Evolutionary conservation across 768 basidiomycete genomes (phyloP).

Genomic region (Botryobasidium botryosum): DNA sequence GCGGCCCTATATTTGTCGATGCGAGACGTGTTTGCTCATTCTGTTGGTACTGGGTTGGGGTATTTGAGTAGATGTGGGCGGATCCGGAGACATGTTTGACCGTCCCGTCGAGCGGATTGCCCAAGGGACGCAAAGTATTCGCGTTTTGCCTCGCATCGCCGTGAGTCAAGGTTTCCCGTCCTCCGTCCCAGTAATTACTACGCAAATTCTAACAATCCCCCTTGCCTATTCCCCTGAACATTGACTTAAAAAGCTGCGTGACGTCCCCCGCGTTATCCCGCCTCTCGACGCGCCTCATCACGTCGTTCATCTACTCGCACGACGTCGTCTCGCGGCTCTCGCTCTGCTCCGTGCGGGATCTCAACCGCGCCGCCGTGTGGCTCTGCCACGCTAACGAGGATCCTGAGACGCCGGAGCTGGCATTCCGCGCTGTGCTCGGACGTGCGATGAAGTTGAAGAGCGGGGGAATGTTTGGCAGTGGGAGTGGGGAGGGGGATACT

Average conservation of each 20-base stretch:
- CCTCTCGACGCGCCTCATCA: conserved; percentile 44
- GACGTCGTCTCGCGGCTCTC: conserved; percentile 68
- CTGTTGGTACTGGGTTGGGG: no score
- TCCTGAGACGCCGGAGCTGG: conserved; percentile 9
- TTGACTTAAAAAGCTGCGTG: conserved; percentile 32
- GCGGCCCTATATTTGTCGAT: no score
- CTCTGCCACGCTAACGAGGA: conserved; percentile 51
- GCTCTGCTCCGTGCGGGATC: conserved; percentile 57
- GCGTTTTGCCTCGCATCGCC: conserved; percentile 72
- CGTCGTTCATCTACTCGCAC: conserved; percentile 68
- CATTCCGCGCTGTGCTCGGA: conserved; percentile 10
- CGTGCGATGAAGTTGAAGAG: conserved; percentile 11
- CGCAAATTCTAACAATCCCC: not conserved
- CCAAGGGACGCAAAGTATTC: conserved; percentile 32
- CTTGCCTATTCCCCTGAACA: no score
- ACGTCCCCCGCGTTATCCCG: conserved; percentile 41
- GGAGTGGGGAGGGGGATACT: conserved; percentile 5
- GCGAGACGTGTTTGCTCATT: no score
- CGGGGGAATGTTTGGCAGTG: conserved; percentile 6
- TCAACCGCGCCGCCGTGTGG: conserved; percentile 60
- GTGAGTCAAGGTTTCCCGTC: conserved; percentile 28
- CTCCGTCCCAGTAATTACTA: conserved; percentile 1
- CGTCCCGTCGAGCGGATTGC: conserved; percentile 45
- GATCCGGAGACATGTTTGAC: conserved; percentile 61
- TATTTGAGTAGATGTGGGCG: conserved; percentile 81